phyloP scores from a whole-genome alignment of 331 rosid species.

The Quercus tomentella region DNA sequence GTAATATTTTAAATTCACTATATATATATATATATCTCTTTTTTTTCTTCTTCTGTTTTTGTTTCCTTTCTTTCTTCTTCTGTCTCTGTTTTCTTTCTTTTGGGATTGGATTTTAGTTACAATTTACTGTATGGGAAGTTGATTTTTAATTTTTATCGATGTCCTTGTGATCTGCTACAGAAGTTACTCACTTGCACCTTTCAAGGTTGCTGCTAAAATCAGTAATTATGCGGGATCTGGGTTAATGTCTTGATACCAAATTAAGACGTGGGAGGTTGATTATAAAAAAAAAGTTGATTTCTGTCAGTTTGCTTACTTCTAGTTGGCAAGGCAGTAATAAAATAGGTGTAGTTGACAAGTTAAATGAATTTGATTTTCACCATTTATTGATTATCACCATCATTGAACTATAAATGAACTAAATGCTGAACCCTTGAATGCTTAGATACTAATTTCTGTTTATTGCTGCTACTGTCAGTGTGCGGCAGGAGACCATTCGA shows the following conservation, averaged over 20 bases:
- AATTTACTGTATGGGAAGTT: not conserved
- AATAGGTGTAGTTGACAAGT: not conserved
- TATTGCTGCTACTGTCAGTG: constrained; percentile 36
- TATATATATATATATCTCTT: not conserved
- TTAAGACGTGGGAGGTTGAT: not conserved
- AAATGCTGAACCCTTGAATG: constrained; percentile 1
- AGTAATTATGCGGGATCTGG: not conserved
- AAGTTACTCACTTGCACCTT: not conserved
- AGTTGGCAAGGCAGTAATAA: not conserved
- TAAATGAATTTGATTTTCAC: not conserved
- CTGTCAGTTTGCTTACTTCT: not conserved
- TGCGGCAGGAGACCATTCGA: constrained; percentile 63
- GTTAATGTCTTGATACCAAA: not conserved
- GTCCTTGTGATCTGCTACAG: not conserved
- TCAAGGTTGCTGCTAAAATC: not conserved
- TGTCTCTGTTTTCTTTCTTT: not conserved
- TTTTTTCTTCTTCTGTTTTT: not conserved
- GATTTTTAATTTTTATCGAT: not conserved
- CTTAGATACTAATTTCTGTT: constrained; percentile 15
- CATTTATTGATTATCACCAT: not conserved
- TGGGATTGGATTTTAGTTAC: not conserved
- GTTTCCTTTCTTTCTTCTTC: not conserved
- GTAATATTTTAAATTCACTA: constrained; percentile 35
- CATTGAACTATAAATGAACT: not conserved
- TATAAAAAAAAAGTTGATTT: not conserved